Percentiles rank a stretch among this genome's conserved stretches.
phyloP scores from a whole-genome alignment of 306 rosid species.

The Biancaea sappan region DNA sequence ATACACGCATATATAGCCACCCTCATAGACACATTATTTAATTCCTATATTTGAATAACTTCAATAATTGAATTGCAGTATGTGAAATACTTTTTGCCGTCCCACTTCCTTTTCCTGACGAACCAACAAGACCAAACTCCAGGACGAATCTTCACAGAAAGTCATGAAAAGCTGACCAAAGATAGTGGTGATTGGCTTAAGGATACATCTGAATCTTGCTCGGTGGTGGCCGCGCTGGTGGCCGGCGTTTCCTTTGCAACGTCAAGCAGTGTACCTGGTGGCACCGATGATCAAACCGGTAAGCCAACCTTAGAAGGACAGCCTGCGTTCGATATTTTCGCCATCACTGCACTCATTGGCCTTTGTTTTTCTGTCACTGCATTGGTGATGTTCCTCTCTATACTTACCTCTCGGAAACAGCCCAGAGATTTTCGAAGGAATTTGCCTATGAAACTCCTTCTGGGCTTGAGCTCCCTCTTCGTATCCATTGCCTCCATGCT shows the following conservation, averaged over 20 bases:
- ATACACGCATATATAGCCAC: neutral
- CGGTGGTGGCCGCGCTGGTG: slow-evolving; percentile 23
- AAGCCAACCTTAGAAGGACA: slow-evolving; percentile 35
- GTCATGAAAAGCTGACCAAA: neutral
- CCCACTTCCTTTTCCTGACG: neutral
- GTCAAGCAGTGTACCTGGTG: slow-evolving; percentile 25
- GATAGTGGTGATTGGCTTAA: slow-evolving; percentile 4
- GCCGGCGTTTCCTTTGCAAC: slow-evolving; percentile 30
- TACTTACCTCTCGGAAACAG: slow-evolving; percentile 48
- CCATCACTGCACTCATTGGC: slow-evolving; percentile 41
- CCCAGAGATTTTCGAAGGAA: slow-evolving; percentile 40
- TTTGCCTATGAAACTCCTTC: slow-evolving; percentile 47
- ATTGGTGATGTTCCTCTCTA: slow-evolving; percentile 58
- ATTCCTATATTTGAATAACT: neutral
- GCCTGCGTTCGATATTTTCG: slow-evolving; percentile 44
- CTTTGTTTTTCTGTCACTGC: slow-evolving; percentile 56
- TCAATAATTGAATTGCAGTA: neutral
- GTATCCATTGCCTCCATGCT: slow-evolving; percentile 52
- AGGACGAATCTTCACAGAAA: neutral
- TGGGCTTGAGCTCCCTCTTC: slow-evolving; percentile 51
- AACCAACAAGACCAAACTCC: neutral
- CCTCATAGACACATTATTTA: neutral
- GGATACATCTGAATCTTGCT: slow-evolving; percentile 24
- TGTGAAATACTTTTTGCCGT: slow-evolving; percentile 6
- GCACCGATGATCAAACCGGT: neutral